Conservation (phyloP, 345 rosid genomes). For the Gossypium ekmanianum region DNA sequence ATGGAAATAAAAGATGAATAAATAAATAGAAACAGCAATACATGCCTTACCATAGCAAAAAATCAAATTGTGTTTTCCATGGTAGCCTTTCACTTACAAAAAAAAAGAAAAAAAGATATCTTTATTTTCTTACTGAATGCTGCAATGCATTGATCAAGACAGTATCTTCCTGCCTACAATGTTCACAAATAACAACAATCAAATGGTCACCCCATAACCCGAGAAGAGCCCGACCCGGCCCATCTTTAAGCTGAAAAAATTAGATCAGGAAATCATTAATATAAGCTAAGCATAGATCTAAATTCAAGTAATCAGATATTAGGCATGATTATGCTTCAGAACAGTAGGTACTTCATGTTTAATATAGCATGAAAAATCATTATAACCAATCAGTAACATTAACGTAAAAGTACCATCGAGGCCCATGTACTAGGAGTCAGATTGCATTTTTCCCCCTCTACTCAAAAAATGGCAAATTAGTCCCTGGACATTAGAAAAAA, state of each 20-base stretch:
- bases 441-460: no score
- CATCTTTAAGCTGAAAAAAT: conserved; percentile 1
- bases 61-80: neutral
- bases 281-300: neutral
- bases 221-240: neutral
- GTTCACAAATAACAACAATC: neutral
- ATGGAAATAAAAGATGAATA: no score
- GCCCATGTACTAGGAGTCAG: neutral
- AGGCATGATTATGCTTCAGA: neutral
- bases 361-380: neutral
- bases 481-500: no score
- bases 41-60: neutral
- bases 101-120: neutral
- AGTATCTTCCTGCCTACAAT: neutral
- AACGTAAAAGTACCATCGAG: no score
- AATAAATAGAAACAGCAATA: neutral
- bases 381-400: no score
- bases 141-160: neutral
- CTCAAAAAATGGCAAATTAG: no score
- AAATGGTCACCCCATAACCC: neutral
- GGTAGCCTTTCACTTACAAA: neutral
- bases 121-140: neutral
- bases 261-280: neutral
- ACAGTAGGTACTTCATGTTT: neutral
- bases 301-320: neutral